Evolutionary conservation across 192 early-diverging fungal genomes (phyloP).

Genomic region (Coemansia reversa): DNA sequence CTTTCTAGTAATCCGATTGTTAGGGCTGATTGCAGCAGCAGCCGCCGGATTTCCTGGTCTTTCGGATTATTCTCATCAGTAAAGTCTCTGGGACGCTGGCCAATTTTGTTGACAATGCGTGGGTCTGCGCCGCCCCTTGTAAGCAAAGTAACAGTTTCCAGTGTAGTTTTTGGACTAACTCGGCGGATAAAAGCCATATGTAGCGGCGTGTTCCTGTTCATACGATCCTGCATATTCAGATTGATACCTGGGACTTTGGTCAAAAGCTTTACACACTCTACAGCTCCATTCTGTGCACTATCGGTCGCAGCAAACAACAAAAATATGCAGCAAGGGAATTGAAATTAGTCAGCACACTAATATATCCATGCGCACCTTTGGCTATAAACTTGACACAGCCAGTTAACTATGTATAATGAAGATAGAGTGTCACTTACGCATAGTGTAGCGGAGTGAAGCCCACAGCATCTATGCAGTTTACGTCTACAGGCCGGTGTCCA

Average conservation of each 20-base stretch:
- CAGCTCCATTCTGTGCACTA: slow-evolving; percentile 58
- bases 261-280: slow-evolving; percentile 63
- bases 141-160: slow-evolving; percentile 63
- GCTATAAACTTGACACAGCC: background rate
- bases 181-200: slow-evolving; percentile 64
- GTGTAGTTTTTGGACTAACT: slow-evolving; percentile 55
- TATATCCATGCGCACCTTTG: background rate
- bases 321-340: slow-evolving; percentile 23
- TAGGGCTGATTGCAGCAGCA: slow-evolving; percentile 35
- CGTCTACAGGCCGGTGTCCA: slow-evolving; percentile 48
- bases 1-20: slow-evolving; percentile 6
- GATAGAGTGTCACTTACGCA: slow-evolving; percentile 38
- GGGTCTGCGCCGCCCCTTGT: slow-evolving; percentile 58
- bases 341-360: background rate
- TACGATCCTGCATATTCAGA: slow-evolving; percentile 57
- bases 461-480: slow-evolving; percentile 63
- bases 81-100: slow-evolving; percentile 34
- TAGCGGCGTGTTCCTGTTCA: slow-evolving; percentile 63
- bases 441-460: slow-evolving; percentile 72
- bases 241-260: slow-evolving; percentile 55
- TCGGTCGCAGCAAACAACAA: background rate
- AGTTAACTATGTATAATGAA: background rate
- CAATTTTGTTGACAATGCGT: slow-evolving; percentile 34
- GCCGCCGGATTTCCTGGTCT: slow-evolving; percentile 29
- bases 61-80: slow-evolving; percentile 13